Evolutionary conservation across 129 eudicot species (phyloP).

Genomic region (Arctium lappa): DNA sequence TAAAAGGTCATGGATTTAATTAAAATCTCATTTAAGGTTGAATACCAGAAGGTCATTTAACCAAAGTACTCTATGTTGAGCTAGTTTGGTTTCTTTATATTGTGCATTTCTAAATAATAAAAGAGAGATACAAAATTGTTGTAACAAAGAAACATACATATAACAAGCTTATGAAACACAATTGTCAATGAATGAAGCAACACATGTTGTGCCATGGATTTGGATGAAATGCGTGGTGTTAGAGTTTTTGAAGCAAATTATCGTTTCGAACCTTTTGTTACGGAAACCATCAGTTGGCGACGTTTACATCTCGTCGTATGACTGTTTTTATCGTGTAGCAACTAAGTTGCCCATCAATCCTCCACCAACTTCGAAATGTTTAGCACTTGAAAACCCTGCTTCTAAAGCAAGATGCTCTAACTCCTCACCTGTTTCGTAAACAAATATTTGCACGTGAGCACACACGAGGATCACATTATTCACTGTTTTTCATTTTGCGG

Average conservation of each 20-base stretch:
- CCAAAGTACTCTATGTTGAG: neutral
- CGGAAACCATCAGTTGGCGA: neutral
- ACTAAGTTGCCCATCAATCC: conserved; percentile 96
- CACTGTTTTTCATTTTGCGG: neutral
- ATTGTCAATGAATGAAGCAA: conserved; percentile 11
- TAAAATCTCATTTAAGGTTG: neutral
- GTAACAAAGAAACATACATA: conserved; percentile 2
- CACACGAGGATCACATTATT: neutral
- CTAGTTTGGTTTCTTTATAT: neutral
- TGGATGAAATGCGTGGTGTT: no score
- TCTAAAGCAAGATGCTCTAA: conserved; percentile 69
- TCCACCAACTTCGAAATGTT: conserved; percentile 65
- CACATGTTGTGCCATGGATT: no score
- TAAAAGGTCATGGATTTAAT: no score
- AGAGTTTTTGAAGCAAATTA: neutral
- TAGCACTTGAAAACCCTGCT: conserved; percentile 76
- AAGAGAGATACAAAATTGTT: neutral
- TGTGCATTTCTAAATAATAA: neutral
- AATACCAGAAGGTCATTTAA: neutral
- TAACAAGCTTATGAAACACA: conserved; percentile 12
- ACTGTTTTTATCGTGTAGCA: conserved; percentile 46
- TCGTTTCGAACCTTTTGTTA: neutral
- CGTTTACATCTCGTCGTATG: neutral
- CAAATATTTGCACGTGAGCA: neutral
- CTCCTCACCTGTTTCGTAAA: conserved; percentile 57